Percentiles rank a stretch among this genome's conserved stretches.
Evolutionary conservation across 1,284 basidiomycete genomes (phyloP).

Genomic region (Inonotus hispidus): DNA sequence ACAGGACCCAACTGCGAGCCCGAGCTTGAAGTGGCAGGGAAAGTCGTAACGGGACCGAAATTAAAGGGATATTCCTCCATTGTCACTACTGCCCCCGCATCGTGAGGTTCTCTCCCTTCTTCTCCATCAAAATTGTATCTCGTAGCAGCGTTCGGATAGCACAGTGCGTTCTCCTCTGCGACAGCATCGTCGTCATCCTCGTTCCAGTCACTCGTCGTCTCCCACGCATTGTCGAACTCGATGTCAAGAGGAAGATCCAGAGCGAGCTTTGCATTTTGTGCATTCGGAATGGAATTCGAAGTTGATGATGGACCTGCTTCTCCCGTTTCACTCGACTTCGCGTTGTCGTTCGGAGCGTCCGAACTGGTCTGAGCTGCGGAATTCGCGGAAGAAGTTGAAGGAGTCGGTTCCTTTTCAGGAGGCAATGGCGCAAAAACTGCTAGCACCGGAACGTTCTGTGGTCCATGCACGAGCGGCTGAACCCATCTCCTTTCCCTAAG

Average conservation of each 20-base stretch:
- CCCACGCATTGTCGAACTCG: slow-evolving; percentile 93
- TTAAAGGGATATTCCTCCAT: too few species aligned
- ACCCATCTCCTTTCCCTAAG: slow-evolving; percentile 92
- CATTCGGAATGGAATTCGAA: background rate
- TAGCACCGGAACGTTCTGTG: slow-evolving; percentile 40
- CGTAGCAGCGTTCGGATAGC: slow-evolving; percentile 36
- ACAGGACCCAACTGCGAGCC: too few species aligned
- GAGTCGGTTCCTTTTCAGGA: background rate
- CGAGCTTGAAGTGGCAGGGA: too few species aligned
- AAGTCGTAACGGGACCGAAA: too few species aligned
- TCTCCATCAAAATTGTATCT: background rate
- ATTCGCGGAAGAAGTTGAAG: slow-evolving; percentile 23
- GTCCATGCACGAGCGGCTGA: slow-evolving; percentile 56
- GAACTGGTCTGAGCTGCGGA: slow-evolving; percentile 21
- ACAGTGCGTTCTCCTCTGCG: slow-evolving; percentile 60
- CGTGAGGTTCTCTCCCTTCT: background rate
- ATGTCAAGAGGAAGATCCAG: slow-evolving; percentile 49
- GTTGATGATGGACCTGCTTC: slow-evolving; percentile 7
- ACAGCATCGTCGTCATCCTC: slow-evolving; percentile 80
- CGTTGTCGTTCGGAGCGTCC: background rate
- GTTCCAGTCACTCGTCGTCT: slow-evolving; percentile 82
- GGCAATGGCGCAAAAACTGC: slow-evolving; percentile 50
- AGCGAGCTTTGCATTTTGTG: background rate
- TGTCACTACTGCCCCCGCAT: too few species aligned
- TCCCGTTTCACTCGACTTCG: background rate